These are phyloP conservation scores for Flaveria linearis DNA, from an alignment of 129 eudicot species.

Conservation along the genomic window DNA sequence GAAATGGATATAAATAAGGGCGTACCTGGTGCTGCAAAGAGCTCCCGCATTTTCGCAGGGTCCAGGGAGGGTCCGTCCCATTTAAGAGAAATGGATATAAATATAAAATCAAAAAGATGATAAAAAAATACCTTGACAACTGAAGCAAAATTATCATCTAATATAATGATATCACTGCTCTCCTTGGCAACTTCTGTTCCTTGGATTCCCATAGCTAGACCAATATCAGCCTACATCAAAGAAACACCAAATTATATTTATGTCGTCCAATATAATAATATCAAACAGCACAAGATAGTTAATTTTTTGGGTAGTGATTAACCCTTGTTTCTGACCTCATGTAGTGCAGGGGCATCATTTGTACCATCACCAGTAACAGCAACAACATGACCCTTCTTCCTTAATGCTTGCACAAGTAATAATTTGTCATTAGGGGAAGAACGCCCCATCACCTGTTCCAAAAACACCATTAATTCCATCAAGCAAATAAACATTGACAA, in stretches of 20 bases:
- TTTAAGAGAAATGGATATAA: background rate
- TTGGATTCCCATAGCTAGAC: conserved; percentile 95
- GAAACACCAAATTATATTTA: conserved; percentile 22
- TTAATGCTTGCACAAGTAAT: conserved; percentile 89
- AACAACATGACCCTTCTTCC: conserved; percentile 86
- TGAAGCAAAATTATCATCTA: conserved; percentile 90
- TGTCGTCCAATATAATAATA: background rate
- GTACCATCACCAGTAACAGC: conserved; percentile 99
- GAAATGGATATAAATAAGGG: background rate
- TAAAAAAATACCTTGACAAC: conserved; percentile 66
- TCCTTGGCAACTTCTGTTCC: conserved; percentile 98
- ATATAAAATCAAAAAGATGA: background rate
- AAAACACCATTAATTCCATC: conserved; percentile 4
- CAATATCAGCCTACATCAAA: conserved; percentile 80
- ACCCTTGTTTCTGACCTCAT: conserved; percentile 56
- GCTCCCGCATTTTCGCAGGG: no score
- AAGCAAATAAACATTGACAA: background rate
- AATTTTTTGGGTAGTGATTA: background rate
- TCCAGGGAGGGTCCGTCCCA: no score
- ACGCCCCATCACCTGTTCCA: conserved; percentile 91
- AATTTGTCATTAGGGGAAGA: conserved; percentile 97
- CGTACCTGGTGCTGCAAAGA: no score
- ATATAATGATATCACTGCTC: conserved; percentile 84
- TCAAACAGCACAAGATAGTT: background rate
- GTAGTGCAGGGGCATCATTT: conserved; percentile 97